Percentiles rank a stretch among this genome's conserved stretches.
phyloP scores from a whole-genome alignment of 2,329 filamentous ascomycete species.

The Aspergillus sclerotialis region DNA sequence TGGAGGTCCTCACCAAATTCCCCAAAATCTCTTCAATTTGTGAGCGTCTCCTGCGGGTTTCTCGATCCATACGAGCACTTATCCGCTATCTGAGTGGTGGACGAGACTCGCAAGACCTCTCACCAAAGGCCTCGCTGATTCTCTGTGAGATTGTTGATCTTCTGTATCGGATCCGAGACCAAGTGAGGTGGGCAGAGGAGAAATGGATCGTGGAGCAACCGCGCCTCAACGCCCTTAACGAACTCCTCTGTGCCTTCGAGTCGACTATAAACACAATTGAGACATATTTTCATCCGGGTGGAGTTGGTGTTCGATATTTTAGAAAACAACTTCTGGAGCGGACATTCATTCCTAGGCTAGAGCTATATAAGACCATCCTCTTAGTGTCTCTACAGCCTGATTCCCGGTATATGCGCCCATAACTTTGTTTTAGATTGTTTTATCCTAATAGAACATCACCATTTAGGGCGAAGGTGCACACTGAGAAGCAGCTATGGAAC shows the following conservation, averaged over 20 bases:
- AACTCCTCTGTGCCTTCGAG: slow-evolving; percentile 16
- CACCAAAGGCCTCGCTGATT: slow-evolving; percentile 13
- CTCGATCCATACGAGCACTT: slow-evolving; percentile 13
- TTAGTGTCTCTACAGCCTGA: slow-evolving; percentile 21
- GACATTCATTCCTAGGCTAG: slow-evolving; percentile 19
- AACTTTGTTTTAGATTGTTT: slow-evolving; percentile 9
- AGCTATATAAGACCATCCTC: slow-evolving; percentile 23
- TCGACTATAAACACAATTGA: slow-evolving; percentile 19
- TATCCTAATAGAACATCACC: too few species aligned
- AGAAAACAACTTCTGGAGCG: slow-evolving; percentile 20
- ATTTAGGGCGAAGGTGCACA: too few species aligned
- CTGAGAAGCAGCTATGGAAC: too few species aligned
- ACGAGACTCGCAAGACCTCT: slow-evolving; percentile 18
- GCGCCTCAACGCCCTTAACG: slow-evolving; percentile 13
- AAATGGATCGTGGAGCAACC: slow-evolving; percentile 14
- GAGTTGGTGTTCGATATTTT: slow-evolving; percentile 17
- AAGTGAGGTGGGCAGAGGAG: slow-evolving; percentile 15
- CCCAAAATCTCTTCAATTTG: slow-evolving; percentile 6
- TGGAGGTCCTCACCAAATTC: too few species aligned
- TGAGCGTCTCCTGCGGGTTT: slow-evolving; percentile 10
- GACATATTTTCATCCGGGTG: slow-evolving; percentile 24
- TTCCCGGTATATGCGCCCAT: too few species aligned
- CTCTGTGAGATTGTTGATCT: slow-evolving; percentile 18
- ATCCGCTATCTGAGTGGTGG: slow-evolving; percentile 16
- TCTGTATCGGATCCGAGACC: slow-evolving; percentile 16